Evolutionary conservation across 2,329 filamentous ascomycete species (phyloP), one percentile per base, ranked within the genome.

Genomic region (Nectriaceae sp.): DNA sequence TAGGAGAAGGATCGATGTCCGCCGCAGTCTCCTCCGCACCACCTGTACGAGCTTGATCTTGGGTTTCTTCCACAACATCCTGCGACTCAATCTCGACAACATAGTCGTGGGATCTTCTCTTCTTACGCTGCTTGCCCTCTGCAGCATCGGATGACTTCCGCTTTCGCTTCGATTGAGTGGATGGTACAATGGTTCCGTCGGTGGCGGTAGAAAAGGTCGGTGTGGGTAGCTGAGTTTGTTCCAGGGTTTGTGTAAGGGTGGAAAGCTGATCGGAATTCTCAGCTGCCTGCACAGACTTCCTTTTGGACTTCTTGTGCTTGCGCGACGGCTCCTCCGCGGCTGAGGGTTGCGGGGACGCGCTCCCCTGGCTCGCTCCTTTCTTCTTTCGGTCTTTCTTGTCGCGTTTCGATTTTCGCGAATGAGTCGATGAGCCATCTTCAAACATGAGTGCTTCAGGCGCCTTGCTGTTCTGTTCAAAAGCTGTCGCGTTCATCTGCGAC

Each of bases 51-150:
- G 43, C 44, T 31, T 46, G 47, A 38, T 62, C 50, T 37, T 60
- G 56, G 22, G 57, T 62, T 41, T 47, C 56, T 24, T 52, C 53
- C 29, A 56, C 40, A 4, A 57, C 53, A 4, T 60, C 56, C 18
- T 61, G 56, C 21, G 56, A 53, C 19, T 46, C 46, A 21, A 38
- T 16, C n/a, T 50, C 54, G 21, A 37, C 45, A n/a, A 48, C 59
- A 5, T 58, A 46, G 18, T 60, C 59, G 39, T 56, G 49, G 11
- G 63, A 55, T 31, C 59, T 67, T 16, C 55, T 58, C 56, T 70
- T 71, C 59, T 70, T 71, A 21, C 61, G 58, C 24, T 59, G 56
- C 47, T 67, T 67, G n/a, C 57, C 57, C 10, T 68, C 66, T 5
- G 53, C 44, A 3, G 62, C 60, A 42, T 64, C 61, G 4, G 64